phyloP scores from a whole-genome alignment of 352 stramenopile species.

The Phytophthora tubulina region DNA sequence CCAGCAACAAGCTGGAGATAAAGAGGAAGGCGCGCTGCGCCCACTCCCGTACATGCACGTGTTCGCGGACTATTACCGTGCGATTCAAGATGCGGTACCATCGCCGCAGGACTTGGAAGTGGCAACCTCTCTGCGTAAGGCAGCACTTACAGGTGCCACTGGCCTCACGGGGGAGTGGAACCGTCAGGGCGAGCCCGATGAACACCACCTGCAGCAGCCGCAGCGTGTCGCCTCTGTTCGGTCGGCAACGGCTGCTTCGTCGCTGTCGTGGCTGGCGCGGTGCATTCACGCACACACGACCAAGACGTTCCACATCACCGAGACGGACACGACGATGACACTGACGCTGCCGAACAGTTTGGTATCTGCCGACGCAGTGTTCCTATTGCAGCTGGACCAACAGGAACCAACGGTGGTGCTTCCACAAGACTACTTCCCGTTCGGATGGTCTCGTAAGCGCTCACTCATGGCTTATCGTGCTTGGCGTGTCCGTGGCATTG shows the following conservation, averaged over 20 bases:
- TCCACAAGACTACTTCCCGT: conserved; percentile 71
- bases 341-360: conserved; percentile 67
- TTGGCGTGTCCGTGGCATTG: conserved; percentile 66
- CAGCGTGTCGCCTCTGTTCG: conserved; percentile 43
- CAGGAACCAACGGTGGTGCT: conserved; percentile 53
- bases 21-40: conserved; percentile 47
- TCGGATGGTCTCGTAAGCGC: conserved; percentile 56
- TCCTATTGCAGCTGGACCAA: conserved; percentile 59
- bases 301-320: conserved; percentile 63
- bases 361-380: conserved; percentile 61
- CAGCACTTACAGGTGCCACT: conserved; percentile 45
- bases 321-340: conserved; percentile 69
- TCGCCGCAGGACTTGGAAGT: conserved; percentile 59
- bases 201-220: conserved; percentile 51
- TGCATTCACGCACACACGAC: conserved; percentile 66
- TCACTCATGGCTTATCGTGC: conserved; percentile 71
- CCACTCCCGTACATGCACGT: conserved; percentile 57
- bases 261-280: conserved; percentile 60
- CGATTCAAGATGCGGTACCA: conserved; percentile 51
- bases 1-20: conserved; percentile 40
- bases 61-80: conserved; percentile 60
- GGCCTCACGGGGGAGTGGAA: conserved; percentile 64
- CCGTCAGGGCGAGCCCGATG: conserved; percentile 51
- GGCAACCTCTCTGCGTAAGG: conserved; percentile 50
- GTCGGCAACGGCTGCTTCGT: conserved; percentile 39